phyloP scores from a whole-genome alignment of 1,284 basidiomycete species.

The Chondrostereum purpureum region DNA sequence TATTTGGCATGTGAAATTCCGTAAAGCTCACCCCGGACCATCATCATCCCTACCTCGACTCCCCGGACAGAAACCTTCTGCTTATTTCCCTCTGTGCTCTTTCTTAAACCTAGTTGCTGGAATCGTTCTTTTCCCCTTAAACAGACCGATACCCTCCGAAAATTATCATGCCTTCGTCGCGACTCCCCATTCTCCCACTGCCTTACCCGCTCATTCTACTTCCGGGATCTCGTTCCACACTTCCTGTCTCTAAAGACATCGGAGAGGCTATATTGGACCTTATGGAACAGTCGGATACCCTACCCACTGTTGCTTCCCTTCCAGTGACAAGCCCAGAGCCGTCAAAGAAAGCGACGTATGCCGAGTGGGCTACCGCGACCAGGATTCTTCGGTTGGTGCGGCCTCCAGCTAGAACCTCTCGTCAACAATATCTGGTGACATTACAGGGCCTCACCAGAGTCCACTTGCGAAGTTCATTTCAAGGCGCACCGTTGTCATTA shows the following conservation, averaged over 20 bases:
- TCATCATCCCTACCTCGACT: too few species aligned
- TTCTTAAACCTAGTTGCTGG: too few species aligned
- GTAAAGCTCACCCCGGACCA: too few species aligned
- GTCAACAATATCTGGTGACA: slow-evolving; percentile 37
- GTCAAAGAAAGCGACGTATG: slow-evolving; percentile 20
- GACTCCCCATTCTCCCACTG: slow-evolving; percentile 55
- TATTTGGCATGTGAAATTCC: too few species aligned
- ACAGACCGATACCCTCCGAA: too few species aligned
- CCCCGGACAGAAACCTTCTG: too few species aligned
- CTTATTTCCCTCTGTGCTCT: too few species aligned
- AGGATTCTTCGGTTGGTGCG: slow-evolving; percentile 52
- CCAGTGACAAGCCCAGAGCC: slow-evolving; percentile 34
- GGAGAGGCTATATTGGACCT: slow-evolving; percentile 56
- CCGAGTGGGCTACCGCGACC: slow-evolving; percentile 43
- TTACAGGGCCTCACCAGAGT: slow-evolving; percentile 31
- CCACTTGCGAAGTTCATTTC: slow-evolving; percentile 8
- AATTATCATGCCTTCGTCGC: slow-evolving; percentile 40
- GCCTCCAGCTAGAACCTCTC: slow-evolving; percentile 24
- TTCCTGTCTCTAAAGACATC: slow-evolving; percentile 48
- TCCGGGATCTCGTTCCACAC: slow-evolving; percentile 55
- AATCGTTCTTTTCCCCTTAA: too few species aligned
- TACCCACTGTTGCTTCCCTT: slow-evolving; percentile 60
- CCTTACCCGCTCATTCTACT: slow-evolving; percentile 61
- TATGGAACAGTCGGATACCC: slow-evolving; percentile 53
- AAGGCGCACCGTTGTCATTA: slow-evolving; percentile 16